A percentile compares a stretch with the other conserved stretches of the same genome.
phyloP scores from a whole-genome alignment of 805 yeast genomes.

The Yamadazyma insecticola region DNA sequence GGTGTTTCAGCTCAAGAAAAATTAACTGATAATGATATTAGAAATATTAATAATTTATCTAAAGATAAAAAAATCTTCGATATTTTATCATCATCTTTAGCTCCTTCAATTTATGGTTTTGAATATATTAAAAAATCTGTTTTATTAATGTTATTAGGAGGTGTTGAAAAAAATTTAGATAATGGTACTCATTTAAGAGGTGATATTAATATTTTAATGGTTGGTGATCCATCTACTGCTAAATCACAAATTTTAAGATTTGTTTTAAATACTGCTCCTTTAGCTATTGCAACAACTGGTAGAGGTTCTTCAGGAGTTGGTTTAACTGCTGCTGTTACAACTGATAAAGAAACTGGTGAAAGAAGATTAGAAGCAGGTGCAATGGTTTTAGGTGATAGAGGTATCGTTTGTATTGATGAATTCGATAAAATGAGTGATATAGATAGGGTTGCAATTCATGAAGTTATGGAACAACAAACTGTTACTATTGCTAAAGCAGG shows the following conservation, averaged over 20 bases:
- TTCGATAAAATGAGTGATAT: slow-evolving; percentile 97
- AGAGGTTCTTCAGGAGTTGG: slow-evolving; percentile 99
- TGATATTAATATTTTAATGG: slow-evolving; percentile 93
- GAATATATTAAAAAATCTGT: slow-evolving; percentile 90
- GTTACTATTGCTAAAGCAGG: slow-evolving; percentile 98
- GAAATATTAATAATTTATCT: slow-evolving; percentile 78
- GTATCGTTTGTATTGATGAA: slow-evolving; percentile 97
- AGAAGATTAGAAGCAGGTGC: slow-evolving; percentile 98
- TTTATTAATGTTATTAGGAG: slow-evolving; percentile 85
- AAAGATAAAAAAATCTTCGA: slow-evolving; percentile 71
- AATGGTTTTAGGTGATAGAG: slow-evolving; percentile 97
- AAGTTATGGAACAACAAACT: slow-evolving; percentile 99
- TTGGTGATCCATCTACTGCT: slow-evolving; percentile 98
- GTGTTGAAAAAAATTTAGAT: slow-evolving; percentile 87
- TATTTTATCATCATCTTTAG: slow-evolving; percentile 76
- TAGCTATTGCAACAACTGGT: slow-evolving; percentile 98
- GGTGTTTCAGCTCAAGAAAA: slow-evolving; percentile 69
- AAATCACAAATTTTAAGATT: slow-evolving; percentile 93
- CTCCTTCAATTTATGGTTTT: slow-evolving; percentile 95
- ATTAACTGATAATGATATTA: slow-evolving; percentile 76
- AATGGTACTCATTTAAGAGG: slow-evolving; percentile 98
- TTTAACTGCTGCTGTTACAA: slow-evolving; percentile 96
- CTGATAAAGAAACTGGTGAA: slow-evolving; percentile 96
- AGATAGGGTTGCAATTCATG: slow-evolving; percentile 97
- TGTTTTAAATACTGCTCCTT: slow-evolving; percentile 88